phyloP scores from a whole-genome alignment of 1,284 basidiomycete genomes.

The Bjerkandera adusta region DNA sequence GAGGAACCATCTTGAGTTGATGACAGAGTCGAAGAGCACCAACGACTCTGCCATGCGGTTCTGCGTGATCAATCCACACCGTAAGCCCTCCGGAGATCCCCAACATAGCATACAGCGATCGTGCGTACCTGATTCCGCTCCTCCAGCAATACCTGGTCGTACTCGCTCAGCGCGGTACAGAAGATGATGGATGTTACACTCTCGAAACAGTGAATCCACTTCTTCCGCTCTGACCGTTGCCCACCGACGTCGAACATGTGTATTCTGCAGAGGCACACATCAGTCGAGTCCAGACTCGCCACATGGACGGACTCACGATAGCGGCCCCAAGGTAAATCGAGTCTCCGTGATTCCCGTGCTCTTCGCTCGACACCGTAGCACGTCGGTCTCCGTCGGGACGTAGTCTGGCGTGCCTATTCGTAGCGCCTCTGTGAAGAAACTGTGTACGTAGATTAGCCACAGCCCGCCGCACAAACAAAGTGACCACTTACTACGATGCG shows the following conservation, averaged over 20 bases:
- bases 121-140: slow-evolving; percentile 70
- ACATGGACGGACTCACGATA: slow-evolving; percentile 43
- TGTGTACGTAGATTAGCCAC: slow-evolving; percentile 27
- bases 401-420: slow-evolving; percentile 83
- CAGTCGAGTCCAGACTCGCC: not conserved
- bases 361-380: slow-evolving; percentile 87
- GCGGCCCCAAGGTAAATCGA: slow-evolving; percentile 66
- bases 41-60: slow-evolving; percentile 96
- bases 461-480: not conserved
- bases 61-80: slow-evolving; percentile 39
- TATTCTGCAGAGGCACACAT: slow-evolving; percentile 55
- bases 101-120: not conserved
- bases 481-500: slow-evolving; percentile 74
- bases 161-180: slow-evolving; percentile 91
- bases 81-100: not conserved
- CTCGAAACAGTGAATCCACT: slow-evolving; percentile 96
- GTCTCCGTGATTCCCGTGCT: slow-evolving; percentile 95
- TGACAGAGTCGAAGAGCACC: slow-evolving; percentile 91
- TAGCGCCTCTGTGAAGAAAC: slow-evolving; percentile 86
- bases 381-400: slow-evolving; percentile 86
- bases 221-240: slow-evolving; percentile 91
- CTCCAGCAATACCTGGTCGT: slow-evolving; percentile 87
- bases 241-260: slow-evolving; percentile 95
- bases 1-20: slow-evolving; percentile 98
- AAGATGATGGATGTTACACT: slow-evolving; percentile 95